Evolutionary conservation across 2,329 filamentous ascomycete genomes (phyloP), one percentile per base, ranked within the genome.

Genomic region (Fusarium irregulare): DNA sequence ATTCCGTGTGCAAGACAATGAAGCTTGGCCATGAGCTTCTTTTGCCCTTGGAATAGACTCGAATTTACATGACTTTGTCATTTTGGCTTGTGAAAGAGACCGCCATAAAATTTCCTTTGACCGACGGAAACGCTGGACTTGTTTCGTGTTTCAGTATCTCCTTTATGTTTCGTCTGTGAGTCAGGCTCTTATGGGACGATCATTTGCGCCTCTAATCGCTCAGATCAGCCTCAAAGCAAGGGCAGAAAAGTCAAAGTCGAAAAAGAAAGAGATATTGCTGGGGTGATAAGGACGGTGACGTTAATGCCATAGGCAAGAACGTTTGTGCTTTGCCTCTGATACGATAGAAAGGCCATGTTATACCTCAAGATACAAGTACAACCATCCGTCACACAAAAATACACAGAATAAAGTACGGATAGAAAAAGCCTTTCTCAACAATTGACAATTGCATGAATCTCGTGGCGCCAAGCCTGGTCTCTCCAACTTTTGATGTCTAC

Each of bases 71-170:
- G 23, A 46, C 16, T n/a, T 46, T 25, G 23, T 25, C 23, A 25
- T 25, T 28, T 46, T 66, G 46, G 30, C 41, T 58, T 50, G 49
- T 57, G 20, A 49, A 49, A 21, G 42, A 27, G 41, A 41, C 32
- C 37, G 18, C 51, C 46, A 28, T 49, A 12, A 45, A 59, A 54
- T 60, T 61, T 56, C 34, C 37, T 64, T 20, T 41, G 23, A 28
- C 56, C 64, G 40, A 42, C 44, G 45, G 49, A 46, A 66, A 46
- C 27, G 40, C 60, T 56, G 42, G 25, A 30, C 45, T 41, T 48
- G 69, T 70, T 73, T 73, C 70, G 58, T 46, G 72, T 73, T 73
- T 74, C 61, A 69, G 48, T 5, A 30, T 62, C 59, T 62, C 66
- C 56, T 60, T 60, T 28, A 40, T 53, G 46, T 67, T 67, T 67